Percentiles rank a stretch among this genome's conserved stretches.
Conservation (phyloP, 495 filamentous ascomycete species). For the Hypoxylon cercidicola region DNA sequence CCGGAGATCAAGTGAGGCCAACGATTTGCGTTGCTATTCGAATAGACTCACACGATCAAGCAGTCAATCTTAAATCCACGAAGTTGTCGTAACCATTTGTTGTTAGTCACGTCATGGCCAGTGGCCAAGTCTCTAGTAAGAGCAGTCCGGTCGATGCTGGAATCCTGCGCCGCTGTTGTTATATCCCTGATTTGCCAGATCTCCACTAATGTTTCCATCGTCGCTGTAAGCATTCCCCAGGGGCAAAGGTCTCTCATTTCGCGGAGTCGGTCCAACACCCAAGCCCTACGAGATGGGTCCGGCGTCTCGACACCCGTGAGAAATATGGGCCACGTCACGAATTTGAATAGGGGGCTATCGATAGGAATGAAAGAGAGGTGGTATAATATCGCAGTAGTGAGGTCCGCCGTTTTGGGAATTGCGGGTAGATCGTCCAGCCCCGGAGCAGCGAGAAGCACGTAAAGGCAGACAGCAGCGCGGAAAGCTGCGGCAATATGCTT, state of each 20-base stretch:
- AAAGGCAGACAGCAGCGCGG: constrained; percentile 56
- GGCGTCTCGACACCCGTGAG: constrained; percentile 63
- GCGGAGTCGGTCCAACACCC: constrained; percentile 52
- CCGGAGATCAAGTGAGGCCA: neutral
- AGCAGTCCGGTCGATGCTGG: neutral
- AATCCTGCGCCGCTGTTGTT: constrained; percentile 14
- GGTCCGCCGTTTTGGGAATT: constrained; percentile 51
- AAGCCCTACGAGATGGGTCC: constrained; percentile 41
- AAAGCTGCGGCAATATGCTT: constrained; percentile 57
- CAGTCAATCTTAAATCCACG: constrained; percentile 49
- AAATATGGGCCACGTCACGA: constrained; percentile 67
- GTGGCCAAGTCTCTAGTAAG: neutral
- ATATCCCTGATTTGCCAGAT: constrained; percentile 53
- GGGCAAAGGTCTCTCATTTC: constrained; percentile 53
- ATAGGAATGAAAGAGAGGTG: constrained; percentile 58
- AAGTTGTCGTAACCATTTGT: constrained; percentile 52
- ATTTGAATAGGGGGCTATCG: constrained; percentile 62
- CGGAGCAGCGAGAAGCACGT: constrained; percentile 47
- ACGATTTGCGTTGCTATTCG: neutral
- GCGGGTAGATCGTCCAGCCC: constrained; percentile 48
- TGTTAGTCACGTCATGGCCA: constrained; percentile 4
- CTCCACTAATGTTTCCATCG: constrained; percentile 52
- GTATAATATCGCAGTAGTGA: constrained; percentile 55
- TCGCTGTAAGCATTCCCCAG: constrained; percentile 58
- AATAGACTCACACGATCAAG: constrained; percentile 51